These are phyloP conservation scores for Dryas drummondii DNA, from an alignment of 306 rosid genomes.

Conservation along the genomic window DNA sequence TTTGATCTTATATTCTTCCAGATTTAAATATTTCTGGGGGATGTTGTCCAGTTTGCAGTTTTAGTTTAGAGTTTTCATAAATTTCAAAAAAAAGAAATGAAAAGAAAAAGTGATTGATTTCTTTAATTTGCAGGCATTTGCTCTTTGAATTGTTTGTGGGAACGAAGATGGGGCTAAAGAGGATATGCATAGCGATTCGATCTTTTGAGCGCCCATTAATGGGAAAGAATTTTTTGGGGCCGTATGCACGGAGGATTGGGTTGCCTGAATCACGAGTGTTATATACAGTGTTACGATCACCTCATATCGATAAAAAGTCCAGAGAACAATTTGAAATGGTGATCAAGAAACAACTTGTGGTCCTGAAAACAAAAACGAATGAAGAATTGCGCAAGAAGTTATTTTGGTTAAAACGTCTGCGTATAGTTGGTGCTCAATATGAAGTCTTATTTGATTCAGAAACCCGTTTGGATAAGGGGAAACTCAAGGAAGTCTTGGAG, in stretches of 20 bases:
- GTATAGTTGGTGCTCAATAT: constrained; percentile 17
- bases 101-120: no score
- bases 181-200: constrained; percentile 7
- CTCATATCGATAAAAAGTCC: constrained; percentile 13
- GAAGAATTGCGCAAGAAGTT: constrained; percentile 7
- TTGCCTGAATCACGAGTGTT: constrained; percentile 6
- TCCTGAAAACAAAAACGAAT: not conserved
- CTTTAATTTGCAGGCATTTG: no score
- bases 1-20: no score
- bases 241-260: not conserved
- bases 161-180: not conserved
- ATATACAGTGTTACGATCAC: constrained; percentile 6
- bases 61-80: no score
- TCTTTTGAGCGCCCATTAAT: not conserved
- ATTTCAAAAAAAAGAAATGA: no score
- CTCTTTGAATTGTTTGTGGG: no score
- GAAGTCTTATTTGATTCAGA: constrained; percentile 5
- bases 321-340: constrained; percentile 13
- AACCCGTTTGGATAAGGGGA: constrained; percentile 13
- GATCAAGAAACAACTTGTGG: constrained; percentile 10
- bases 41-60: no score
- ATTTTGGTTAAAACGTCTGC: constrained; percentile 14
- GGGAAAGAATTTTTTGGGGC: not conserved
- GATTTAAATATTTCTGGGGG: no score
- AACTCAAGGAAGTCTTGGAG: not conserved